phyloP scores from a whole-genome alignment of 306 rosid species.

The peach (Prunus persica) region Prunus_persica_NCBIv2 NC_034014.1:3076501-3077000 shows the following conservation, averaged over 20 bases:
- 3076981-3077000: slow-evolving; percentile 91
- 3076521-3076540: not conserved
- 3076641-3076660: not conserved
- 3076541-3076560: not conserved
- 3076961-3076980: slow-evolving; percentile 71
- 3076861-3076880: not conserved
- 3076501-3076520: not conserved
- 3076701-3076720: not conserved
- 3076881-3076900: not conserved
- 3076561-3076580: not conserved
- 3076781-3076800: not conserved
- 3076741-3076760: not conserved
- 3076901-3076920: not conserved
- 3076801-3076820: not conserved
- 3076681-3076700: not conserved
- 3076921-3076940: not conserved
- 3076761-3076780: not conserved
- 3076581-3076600: not conserved
- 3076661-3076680: not conserved
- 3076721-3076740: not conserved
- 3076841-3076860: not conserved
- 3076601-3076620: not conserved
- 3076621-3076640: not conserved
- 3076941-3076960: slow-evolving; percentile 14
- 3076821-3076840: not conserved